Evolutionary conservation across 352 stramenopile species (phyloP), one percentile per base, ranked within the genome.

Genomic region (Bremia lactucae): DNA sequence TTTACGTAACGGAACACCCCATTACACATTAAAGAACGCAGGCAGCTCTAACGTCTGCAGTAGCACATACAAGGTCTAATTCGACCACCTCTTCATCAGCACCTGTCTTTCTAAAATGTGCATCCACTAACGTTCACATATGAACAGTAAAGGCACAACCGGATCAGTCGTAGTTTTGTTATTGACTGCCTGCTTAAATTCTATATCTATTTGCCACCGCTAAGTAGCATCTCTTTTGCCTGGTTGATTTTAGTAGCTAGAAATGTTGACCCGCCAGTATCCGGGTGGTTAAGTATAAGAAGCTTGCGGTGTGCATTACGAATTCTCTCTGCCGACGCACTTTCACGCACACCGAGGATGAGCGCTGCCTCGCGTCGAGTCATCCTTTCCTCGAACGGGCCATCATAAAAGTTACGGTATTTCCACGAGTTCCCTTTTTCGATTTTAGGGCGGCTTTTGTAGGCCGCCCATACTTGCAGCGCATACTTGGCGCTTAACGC

Each of bases 161-260:
- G 43, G 23, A 41, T 33, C 50, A n/a, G n/a, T n/a, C n/a, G n/a
- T 35, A 37, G 31, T 14, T 42, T 43, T 33, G 35, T 43, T 33
- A 26, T 25, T 46, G 13, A 24, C 23, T 16, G 42, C 31, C 9
- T 42, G 18, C 26, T 18, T 22, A 23, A n/a, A n/a, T n/a, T 8
- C 21, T 25, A 10, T 5, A n/a, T 56, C 46, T 76, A 83, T 49
- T 82, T 79, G 62, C 53, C 58, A 41, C 68, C 68, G 23, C 31
- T 44, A 24, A 98, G 76, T 52, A 98, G 68, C 40, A 98, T 73
- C 60, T 98, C 95, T 70, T 98, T 99, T 21, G 95, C 96, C 72
- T 99, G 95, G 72, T 99, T 99, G 49, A 99, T 96, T 74, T 99
- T 99, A 33, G 92, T 96, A 28, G 94, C 83, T 25, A 99, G 53